Percentiles rank a stretch among this genome's conserved stretches.
These are phyloP conservation scores for Hygrophila difformis DNA, from an alignment of 257 asterid genomes.

Conservation along the genomic window DNA sequence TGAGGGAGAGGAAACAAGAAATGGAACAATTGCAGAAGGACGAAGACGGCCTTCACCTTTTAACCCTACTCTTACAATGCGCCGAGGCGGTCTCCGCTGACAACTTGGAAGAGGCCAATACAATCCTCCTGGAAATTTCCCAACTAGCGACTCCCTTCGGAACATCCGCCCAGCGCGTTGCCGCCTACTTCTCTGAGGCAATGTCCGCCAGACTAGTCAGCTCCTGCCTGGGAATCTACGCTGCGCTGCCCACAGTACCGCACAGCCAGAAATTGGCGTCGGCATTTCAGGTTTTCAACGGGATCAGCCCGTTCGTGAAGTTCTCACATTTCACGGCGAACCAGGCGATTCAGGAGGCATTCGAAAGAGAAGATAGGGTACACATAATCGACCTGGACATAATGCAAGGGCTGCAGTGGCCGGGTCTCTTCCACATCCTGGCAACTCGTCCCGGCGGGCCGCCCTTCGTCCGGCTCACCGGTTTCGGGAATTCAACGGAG, in stretches of 20 bases:
- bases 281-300: slow-evolving; percentile 86
- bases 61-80: slow-evolving; percentile 72
- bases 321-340: slow-evolving; percentile 96
- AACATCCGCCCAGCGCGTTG: slow-evolving; percentile 95
- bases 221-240: slow-evolving; percentile 79
- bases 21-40: slow-evolving; percentile 54
- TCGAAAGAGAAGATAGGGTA: slow-evolving; percentile 87
- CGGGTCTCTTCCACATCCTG: slow-evolving; percentile 82
- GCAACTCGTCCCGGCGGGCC: slow-evolving; percentile 94
- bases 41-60: slow-evolving; percentile 76
- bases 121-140: slow-evolving; percentile 70
- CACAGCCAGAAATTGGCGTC: slow-evolving; percentile 77
- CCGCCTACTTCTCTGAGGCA: slow-evolving; percentile 96
- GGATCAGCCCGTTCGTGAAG: slow-evolving; percentile 88
- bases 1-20: slow-evolving; percentile 43
- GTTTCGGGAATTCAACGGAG: slow-evolving; percentile 78
- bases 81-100: slow-evolving; percentile 88
- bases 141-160: slow-evolving; percentile 91
- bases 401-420: slow-evolving; percentile 99
- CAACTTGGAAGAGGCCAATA: slow-evolving; percentile 75
- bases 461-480: slow-evolving; percentile 82
- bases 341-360: slow-evolving; percentile 95
- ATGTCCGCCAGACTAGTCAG: slow-evolving; percentile 85
- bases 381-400: slow-evolving; percentile 92
- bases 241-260: slow-evolving; percentile 55